Base-by-base conservation (phyloP, 2,329 filamentous ascomycete species). In the Fusarium dimerum region DNA sequence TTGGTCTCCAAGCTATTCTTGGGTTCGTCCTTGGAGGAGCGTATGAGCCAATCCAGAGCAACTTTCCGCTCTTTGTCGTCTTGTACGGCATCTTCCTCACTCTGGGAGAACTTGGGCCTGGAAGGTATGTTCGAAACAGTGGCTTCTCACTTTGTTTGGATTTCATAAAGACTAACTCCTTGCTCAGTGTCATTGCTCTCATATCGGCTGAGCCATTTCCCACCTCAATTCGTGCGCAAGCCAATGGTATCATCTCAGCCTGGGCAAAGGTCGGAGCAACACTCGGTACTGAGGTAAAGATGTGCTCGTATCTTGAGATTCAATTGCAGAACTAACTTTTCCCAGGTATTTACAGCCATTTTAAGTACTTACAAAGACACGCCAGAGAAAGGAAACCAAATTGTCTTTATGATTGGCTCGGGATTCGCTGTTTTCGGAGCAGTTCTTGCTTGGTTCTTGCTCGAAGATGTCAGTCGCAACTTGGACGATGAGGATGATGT, bases 1-100 rank as follows among this genome's bases (percentile, higher is more conserved):
- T 80, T 48, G 55, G 66, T 1, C 52, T 76, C 36, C 73, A 74
- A 64, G 71, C 71, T 3, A 51, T 75, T 13, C 66, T 80, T 11
- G 78, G 78, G 1, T 77, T 81, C 48, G 68, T 80, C 36, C 66
- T 81, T 0, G 78, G 78, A 3, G 76, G 76, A 5, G 76, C 77
- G 1, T 67, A 76, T 9, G 61, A 60, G 0, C 68, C 67, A 1
- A 78, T 81, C 41, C 73, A 78, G 54, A 68, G 48, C 0, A 62
- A 80, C 2, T 75, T 80, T 26, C 74, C 78, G 0, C 68, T 80
- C 0, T 80, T 81, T 50, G 62, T 81, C 0, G 72, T 80, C 6
- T 65, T 81, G 20, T 80, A 79, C 50, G 78, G 77, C 1, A 67
- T 80, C 40, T 79, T 80, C 57, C 63, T 75, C 29, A 73, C 72